These are phyloP conservation scores for Kodamaea derodonti DNA, from an alignment of 1,139 yeast genomes.

Conservation along the genomic window DNA sequence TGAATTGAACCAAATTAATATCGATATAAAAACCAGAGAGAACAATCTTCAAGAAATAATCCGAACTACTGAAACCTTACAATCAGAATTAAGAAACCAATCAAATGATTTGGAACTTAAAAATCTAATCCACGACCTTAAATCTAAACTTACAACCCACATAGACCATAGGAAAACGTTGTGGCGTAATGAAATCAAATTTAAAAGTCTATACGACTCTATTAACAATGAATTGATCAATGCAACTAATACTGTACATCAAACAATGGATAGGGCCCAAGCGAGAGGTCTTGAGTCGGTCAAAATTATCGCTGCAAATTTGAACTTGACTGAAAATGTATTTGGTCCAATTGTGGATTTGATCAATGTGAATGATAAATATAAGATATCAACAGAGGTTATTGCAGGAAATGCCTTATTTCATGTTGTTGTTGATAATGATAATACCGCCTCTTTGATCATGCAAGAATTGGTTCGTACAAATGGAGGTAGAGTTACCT, in stretches of 20 bases:
- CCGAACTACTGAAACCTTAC: slow-evolving; percentile 40
- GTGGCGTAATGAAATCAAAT: slow-evolving; percentile 78
- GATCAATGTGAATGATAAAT: slow-evolving; percentile 75
- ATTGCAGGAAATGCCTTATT: slow-evolving; percentile 85
- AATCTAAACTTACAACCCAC: slow-evolving; percentile 37
- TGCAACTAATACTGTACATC: slow-evolving; percentile 59
- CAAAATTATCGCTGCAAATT: slow-evolving; percentile 49
- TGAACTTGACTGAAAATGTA: slow-evolving; percentile 57
- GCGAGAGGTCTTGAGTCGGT: slow-evolving; percentile 71
- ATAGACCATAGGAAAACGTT: slow-evolving; percentile 65
- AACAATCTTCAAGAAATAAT: slow-evolving; percentile 19
- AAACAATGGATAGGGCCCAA: slow-evolving; percentile 71
- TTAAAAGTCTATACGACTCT: slow-evolving; percentile 53
- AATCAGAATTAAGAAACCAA: slow-evolving; percentile 24
- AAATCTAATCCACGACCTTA: slow-evolving; percentile 34
- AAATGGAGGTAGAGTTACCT: slow-evolving; percentile 80
- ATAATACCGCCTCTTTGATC: slow-evolving; percentile 72
- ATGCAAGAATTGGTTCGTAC: slow-evolving; percentile 75
- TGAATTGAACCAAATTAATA: slow-evolving; percentile 20
- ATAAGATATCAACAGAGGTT: slow-evolving; percentile 82
- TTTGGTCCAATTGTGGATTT: slow-evolving; percentile 85
- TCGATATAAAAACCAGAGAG: slow-evolving; percentile 17
- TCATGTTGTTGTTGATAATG: slow-evolving; percentile 86
- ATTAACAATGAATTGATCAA: slow-evolving; percentile 50
- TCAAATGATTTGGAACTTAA: slow-evolving; percentile 22